Base-by-base conservation (phyloP, 202 grass and related monocot species). In the Digitaria exilis region DNA sequence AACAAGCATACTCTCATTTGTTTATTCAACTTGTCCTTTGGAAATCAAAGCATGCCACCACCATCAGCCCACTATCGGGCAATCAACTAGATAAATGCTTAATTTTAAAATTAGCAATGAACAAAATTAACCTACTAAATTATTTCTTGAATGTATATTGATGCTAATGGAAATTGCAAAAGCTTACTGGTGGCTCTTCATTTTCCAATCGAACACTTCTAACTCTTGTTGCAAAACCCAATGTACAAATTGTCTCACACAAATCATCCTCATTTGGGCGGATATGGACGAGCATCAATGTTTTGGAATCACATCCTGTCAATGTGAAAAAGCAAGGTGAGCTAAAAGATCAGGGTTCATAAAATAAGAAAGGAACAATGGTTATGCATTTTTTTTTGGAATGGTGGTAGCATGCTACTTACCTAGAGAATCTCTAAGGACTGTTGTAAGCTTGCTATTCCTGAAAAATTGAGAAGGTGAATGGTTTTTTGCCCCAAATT, bases 371-470 rank as follows among this genome's bases (percentile, higher is more conserved):
- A 75, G 43, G 13, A 85, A 22, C 43, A 69, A 22, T 24, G 52
- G 2, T 68, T 59, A 29, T 85, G 44, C 76, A 70, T 86, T 73
- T 56, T 63, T 31, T 54, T 63, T 31, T 54, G 18, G 24, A 73
- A 79, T 21, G 28, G 22, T 71, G 55, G 6, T 19, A 68, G 60
- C 42, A 35, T 9, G 31, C 34, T 65, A 51, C 68, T 95, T 95
- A 95, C 96, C 96, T 76, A 98, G 78, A 75, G 96, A 98, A 92
- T 98, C 96, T 86, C 73, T 88, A 21, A 95, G 83, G 54, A 98
- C 89, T 90, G 95, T 92, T 76, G 96, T 98, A 88, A 98, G 92
- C 75, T 95, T 95, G 89, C 93, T 98, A 78, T 98, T 98, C 85
- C 96, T 98, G 85, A 65, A 25, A 89, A 89, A 78, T 85, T 63